Base-by-base conservation (phyloP, 177 flowering plant species). In the Vitis hybrid region DNA sequence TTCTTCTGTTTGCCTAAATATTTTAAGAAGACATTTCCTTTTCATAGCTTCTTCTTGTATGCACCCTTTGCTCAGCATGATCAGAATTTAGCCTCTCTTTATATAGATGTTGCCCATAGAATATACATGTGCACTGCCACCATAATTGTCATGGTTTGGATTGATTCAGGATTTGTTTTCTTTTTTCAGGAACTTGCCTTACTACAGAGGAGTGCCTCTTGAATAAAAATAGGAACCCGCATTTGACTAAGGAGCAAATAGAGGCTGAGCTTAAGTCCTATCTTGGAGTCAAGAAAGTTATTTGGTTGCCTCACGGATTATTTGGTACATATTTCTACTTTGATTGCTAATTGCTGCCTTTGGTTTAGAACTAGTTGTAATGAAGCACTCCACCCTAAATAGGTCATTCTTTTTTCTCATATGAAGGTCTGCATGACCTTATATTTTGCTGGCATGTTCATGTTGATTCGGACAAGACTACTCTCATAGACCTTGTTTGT, bases 171-270 rank as follows among this genome's bases (percentile, higher is more conserved):
- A 3, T 56, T 77, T 64, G 11, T 59, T 65, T 74, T 39, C 51
- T 72, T 74, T 39, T 51, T 70, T 67, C 87, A 93, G 98, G 99
- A 61, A 95, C 99, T 59, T 93, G 99, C 79, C 88, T 95, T 67
- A 90, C 98, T 49, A 95, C 99, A 1, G 97, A 90, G 81, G 99
- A 95, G 76, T 95, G 99, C 77, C 94, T 95, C 52, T 72, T 93
- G 81, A 95, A 95, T 72, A 81, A 80, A 73, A 93, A 95, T 76
- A 81, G 98, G 66, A 95, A 93, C 60, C 97, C 97, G 3, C 64
- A 78, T 80, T 45, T 93, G 82, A 82, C 80, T 12, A 91, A 88
- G 73, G 82, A 76, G 51, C 92, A 95, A 67, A 92, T 95, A 73
- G 98, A 91, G 74, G 81, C 83, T 72, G 81, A 80, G 69, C 90